Percentiles rank a stretch among this genome's conserved stretches.
These are phyloP conservation scores for Linum usitatissimum DNA, from an alignment of 345 rosid species.

Conservation along the genomic window DNA sequence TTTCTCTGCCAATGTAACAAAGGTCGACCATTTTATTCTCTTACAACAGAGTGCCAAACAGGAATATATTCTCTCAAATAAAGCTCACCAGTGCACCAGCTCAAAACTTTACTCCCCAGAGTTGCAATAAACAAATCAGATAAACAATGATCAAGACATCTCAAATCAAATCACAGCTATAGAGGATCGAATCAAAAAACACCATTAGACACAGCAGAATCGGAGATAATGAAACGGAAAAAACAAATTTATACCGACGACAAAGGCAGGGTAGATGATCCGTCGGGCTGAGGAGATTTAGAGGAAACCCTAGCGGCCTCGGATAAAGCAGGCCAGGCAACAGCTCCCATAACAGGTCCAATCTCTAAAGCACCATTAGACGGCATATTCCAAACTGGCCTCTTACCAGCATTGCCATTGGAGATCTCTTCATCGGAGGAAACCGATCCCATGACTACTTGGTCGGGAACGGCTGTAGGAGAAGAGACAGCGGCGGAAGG, in stretches of 20 bases:
- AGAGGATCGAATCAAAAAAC: background rate
- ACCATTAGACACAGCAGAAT: background rate
- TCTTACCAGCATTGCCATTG: conserved; percentile 35
- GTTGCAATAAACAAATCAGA: too few relatives aligned
- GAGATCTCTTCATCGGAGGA: conserved; percentile 17
- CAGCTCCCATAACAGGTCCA: conserved; percentile 45
- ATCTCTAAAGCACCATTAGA: conserved; percentile 27
- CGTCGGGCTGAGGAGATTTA: conserved; percentile 32
- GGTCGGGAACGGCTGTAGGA: conserved; percentile 16
- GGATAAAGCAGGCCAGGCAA: conserved; percentile 57
- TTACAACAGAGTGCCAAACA: too few relatives aligned
- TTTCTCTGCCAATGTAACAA: too few relatives aligned
- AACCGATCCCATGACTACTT: conserved; percentile 10
- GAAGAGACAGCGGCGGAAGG: conserved; percentile 14
- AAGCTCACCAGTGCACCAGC: too few relatives aligned
- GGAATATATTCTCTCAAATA: too few relatives aligned
- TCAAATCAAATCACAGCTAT: background rate
- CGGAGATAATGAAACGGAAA: background rate
- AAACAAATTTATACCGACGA: conserved; percentile 4
- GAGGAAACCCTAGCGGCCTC: conserved; percentile 38
- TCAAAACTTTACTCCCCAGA: too few relatives aligned
- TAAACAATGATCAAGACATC: too few relatives aligned
- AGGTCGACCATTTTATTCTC: too few relatives aligned
- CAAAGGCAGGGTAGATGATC: conserved; percentile 22
- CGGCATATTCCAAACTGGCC: conserved; percentile 48